These are phyloP conservation scores for Argentina anserina DNA, from an alignment of 306 rosid genomes.

Conservation along the genomic window DNA sequence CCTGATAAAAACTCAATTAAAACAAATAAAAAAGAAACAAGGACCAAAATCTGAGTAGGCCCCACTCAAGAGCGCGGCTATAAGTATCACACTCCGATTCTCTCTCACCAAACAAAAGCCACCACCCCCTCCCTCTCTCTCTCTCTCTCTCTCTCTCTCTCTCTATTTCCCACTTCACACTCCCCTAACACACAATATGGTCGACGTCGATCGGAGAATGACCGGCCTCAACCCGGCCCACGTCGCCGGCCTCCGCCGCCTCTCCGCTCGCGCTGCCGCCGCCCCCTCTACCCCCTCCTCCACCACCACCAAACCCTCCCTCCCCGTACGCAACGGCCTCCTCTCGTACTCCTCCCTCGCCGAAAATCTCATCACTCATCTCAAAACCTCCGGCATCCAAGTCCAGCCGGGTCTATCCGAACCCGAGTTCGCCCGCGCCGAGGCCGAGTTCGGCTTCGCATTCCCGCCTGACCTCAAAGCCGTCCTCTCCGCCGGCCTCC, in stretches of 20 bases:
- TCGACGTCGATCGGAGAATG: conserved; percentile 98
- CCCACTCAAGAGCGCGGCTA: conserved; percentile 38
- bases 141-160: neutral
- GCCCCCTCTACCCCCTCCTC: conserved; percentile 28
- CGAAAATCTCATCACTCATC: conserved; percentile 58
- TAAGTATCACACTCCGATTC: conserved; percentile 29
- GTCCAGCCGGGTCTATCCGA: conserved; percentile 74
- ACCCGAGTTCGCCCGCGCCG: conserved; percentile 86
- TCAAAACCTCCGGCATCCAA: conserved; percentile 58
- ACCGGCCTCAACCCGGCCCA: conserved; percentile 94
- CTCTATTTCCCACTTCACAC: conserved; percentile 20
- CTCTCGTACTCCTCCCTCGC: conserved; percentile 70
- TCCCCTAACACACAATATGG: conserved; percentile 60
- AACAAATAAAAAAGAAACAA: neutral
- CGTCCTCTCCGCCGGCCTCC: conserved; percentile 77
- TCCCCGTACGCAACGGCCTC: conserved; percentile 62
- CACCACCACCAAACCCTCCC: conserved; percentile 32
- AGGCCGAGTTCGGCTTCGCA: conserved; percentile 84
- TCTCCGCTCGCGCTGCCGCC: conserved; percentile 91
- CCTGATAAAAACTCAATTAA: neutral
- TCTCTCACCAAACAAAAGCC: conserved; percentile 6
- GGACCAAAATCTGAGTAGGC: conserved; percentile 29
- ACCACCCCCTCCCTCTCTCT: neutral
- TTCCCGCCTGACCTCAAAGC: conserved; percentile 96
- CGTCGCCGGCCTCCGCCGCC: conserved; percentile 83